Percentiles rank a stretch among this genome's conserved stretches.
phyloP scores from a whole-genome alignment of 768 basidiomycete species.

The Boletus vermiculosoides region DNA sequence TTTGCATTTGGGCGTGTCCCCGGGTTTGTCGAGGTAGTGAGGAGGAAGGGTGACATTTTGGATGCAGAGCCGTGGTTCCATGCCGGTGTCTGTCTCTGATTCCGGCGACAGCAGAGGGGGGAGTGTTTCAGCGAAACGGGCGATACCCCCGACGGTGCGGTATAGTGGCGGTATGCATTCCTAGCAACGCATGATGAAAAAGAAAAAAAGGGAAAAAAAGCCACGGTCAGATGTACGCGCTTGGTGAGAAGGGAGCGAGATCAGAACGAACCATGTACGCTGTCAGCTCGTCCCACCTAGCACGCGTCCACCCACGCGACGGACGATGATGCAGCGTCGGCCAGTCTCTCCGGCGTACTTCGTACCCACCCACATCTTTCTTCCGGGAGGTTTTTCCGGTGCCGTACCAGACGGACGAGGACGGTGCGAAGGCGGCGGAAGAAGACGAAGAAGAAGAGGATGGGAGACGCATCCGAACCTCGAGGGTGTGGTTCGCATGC shows the following conservation, averaged over 20 bases:
- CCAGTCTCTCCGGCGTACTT: constrained; percentile 59
- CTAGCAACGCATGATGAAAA: constrained; percentile 34
- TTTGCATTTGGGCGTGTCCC: constrained; percentile 57
- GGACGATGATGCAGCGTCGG: constrained; percentile 18
- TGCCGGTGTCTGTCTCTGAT: not conserved
- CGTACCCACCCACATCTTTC: constrained; percentile 53
- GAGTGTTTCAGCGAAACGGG: constrained; percentile 43
- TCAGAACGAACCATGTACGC: constrained; percentile 58
- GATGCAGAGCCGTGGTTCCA: constrained; percentile 29
- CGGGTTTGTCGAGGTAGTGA: constrained; percentile 62
- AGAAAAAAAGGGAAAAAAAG: not conserved
- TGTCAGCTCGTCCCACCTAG: constrained; percentile 62
- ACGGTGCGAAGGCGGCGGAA: constrained; percentile 30
- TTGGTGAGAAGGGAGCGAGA: not conserved
- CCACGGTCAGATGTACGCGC: not conserved
- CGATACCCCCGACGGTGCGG: constrained; percentile 51
- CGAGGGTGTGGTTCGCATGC: constrained; percentile 45
- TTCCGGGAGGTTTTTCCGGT: constrained; percentile 27
- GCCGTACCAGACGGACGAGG: constrained; percentile 40
- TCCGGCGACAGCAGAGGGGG: constrained; percentile 17
- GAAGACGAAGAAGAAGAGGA: not conserved
- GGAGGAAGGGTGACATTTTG: constrained; percentile 58
- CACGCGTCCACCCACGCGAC: constrained; percentile 32
- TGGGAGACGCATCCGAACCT: constrained; percentile 58
- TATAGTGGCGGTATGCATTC: constrained; percentile 65